A percentile compares a stretch with the other conserved stretches of the same genome.
phyloP scores from a whole-genome alignment of 2,329 filamentous ascomycete genomes.

The Venturiaceae sp. region DNA sequence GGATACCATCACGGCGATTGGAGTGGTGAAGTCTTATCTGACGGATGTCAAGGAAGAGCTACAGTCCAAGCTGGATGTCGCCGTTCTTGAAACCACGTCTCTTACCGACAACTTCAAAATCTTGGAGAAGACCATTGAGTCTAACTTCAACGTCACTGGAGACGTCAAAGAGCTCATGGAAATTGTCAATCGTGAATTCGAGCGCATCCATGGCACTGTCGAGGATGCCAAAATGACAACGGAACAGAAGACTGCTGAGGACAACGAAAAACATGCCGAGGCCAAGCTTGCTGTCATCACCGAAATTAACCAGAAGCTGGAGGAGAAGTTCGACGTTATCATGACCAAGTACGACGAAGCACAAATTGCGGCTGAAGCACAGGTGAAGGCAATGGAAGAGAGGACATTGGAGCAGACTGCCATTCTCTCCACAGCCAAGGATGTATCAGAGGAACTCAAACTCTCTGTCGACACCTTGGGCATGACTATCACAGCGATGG shows the following conservation, averaged over 20 bases:
- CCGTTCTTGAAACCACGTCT: conserved; percentile 54
- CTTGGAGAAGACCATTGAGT: conserved; percentile 56
- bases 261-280: conserved; percentile 51
- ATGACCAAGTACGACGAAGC: conserved; percentile 84
- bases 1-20: conserved; percentile 66
- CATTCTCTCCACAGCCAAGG: conserved; percentile 64
- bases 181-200: conserved; percentile 75
- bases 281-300: conserved; percentile 43
- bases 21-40: conserved; percentile 67
- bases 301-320: conserved; percentile 47
- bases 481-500: conserved; percentile 40
- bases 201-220: conserved; percentile 71
- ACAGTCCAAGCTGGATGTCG: conserved; percentile 66
- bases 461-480: conserved; percentile 78
- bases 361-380: conserved; percentile 63
- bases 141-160: conserved; percentile 31
- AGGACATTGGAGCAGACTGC: conserved; percentile 64
- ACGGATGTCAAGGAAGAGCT: conserved; percentile 70
- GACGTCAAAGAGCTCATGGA: conserved; percentile 54
- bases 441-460: conserved; percentile 78
- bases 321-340: conserved; percentile 74
- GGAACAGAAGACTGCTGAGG: conserved; percentile 47
- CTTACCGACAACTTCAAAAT: conserved; percentile 53
- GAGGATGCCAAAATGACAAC: conserved; percentile 73
- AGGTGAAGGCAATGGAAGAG: conserved; percentile 62